phyloP scores from a whole-genome alignment of 345 rosid genomes.

The Linum usitatissimum region DNA sequence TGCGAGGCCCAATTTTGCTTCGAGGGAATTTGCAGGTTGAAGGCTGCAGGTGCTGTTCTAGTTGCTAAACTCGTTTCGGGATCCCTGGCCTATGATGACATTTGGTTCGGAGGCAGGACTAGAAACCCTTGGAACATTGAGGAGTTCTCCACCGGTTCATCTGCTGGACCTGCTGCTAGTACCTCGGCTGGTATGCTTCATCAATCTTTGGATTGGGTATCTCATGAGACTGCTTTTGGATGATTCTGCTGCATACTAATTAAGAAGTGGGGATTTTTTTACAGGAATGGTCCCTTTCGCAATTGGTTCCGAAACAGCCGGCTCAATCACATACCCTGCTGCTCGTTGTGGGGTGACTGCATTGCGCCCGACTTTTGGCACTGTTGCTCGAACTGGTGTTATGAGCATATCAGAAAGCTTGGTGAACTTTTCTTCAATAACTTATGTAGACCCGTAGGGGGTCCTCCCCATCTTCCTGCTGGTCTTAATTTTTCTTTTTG shows the following conservation, averaged over 20 bases:
- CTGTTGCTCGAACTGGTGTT: slow-evolving; percentile 71
- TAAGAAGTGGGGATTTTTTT: neutral
- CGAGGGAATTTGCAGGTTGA: slow-evolving; percentile 31
- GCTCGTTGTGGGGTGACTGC: slow-evolving; percentile 79
- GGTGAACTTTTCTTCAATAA: slow-evolving; percentile 22
- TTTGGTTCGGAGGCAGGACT: slow-evolving; percentile 83
- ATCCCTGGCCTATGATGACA: slow-evolving; percentile 79
- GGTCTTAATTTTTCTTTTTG: neutral
- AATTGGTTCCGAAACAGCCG: slow-evolving; percentile 89
- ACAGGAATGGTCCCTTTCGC: slow-evolving; percentile 85
- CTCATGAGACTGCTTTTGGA: neutral
- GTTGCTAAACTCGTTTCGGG: slow-evolving; percentile 82
- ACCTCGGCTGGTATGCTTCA: slow-evolving; percentile 59
- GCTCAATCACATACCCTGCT: slow-evolving; percentile 75
- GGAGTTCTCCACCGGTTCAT: slow-evolving; percentile 83
- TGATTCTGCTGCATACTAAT: neutral
- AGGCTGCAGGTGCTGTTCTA: slow-evolving; percentile 69
- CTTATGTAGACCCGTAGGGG: neutral
- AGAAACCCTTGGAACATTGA: slow-evolving; percentile 92
- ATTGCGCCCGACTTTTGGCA: slow-evolving; percentile 75
- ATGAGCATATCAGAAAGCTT: slow-evolving; percentile 88
- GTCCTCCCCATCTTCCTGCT: neutral
- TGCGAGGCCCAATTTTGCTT: too few species aligned
- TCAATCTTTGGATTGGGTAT: neutral
- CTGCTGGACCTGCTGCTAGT: slow-evolving; percentile 91